These are phyloP conservation scores for Peronospora destructor DNA, from an alignment of 352 stramenopile genomes.

Conservation along the genomic window DNA sequence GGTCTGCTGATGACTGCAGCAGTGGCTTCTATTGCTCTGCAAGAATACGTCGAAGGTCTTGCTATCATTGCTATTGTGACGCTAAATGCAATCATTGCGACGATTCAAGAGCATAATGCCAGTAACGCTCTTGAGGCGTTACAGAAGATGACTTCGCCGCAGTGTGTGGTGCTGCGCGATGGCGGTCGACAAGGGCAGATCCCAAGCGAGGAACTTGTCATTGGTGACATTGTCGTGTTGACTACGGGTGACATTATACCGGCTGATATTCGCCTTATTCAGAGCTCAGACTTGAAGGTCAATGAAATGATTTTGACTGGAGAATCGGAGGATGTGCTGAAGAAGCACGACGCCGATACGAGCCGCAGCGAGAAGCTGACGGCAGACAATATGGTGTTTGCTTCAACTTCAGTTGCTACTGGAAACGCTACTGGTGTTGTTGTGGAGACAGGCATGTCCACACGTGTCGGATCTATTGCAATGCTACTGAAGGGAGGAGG, in stretches of 20 bases:
- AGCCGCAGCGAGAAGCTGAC: slow-evolving; percentile 51
- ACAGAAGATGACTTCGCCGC: slow-evolving; percentile 64
- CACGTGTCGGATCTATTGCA: slow-evolving; percentile 58
- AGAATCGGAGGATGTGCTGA: slow-evolving; percentile 80
- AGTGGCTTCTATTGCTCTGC: slow-evolving; percentile 53
- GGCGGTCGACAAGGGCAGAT: slow-evolving; percentile 43
- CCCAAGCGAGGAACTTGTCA: slow-evolving; percentile 53
- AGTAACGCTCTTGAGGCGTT: slow-evolving; percentile 64
- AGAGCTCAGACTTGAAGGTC: slow-evolving; percentile 78
- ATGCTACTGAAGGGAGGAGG: slow-evolving; percentile 39
- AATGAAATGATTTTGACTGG: slow-evolving; percentile 94
- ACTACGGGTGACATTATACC: slow-evolving; percentile 90
- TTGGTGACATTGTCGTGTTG: slow-evolving; percentile 78
- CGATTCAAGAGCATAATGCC: slow-evolving; percentile 56
- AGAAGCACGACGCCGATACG: slow-evolving; percentile 50
- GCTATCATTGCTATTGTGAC: slow-evolving; percentile 70
- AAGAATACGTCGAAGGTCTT: slow-evolving; percentile 64
- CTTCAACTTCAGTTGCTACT: slow-evolving; percentile 67
- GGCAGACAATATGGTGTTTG: slow-evolving; percentile 89
- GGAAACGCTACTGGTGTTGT: slow-evolving; percentile 59
- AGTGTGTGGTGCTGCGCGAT: slow-evolving; percentile 54
- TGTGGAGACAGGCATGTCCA: slow-evolving; percentile 57
- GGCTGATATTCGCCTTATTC: slow-evolving; percentile 84
- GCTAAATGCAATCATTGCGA: slow-evolving; percentile 65
- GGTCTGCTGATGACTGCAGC: slow-evolving; percentile 51